Evolutionary conservation across 768 basidiomycete species (phyloP).

Genomic region (Dacryopinax spathularia): DNA sequence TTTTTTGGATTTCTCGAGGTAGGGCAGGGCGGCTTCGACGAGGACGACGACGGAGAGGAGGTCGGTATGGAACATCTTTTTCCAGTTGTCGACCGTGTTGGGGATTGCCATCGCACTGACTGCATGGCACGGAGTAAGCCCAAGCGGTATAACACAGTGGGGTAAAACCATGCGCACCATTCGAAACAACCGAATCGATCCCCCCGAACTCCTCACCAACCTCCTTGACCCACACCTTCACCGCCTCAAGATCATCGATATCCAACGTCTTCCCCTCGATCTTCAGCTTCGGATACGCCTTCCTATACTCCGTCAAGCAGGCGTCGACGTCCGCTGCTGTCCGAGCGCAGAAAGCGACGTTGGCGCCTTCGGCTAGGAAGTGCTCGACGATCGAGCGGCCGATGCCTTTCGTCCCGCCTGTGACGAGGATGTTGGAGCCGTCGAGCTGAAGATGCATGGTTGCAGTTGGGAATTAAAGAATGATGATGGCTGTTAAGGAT

Average conservation of each 20-base stretch:
- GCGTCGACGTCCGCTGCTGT: not conserved
- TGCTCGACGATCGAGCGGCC: conserved; percentile 2
- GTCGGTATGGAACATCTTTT: not conserved
- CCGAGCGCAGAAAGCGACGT: conserved; percentile 3
- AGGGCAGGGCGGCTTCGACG: not conserved
- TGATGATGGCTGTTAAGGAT: not conserved
- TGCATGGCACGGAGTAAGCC: not conserved
- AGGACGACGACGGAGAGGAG: not conserved
- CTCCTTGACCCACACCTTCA: not conserved
- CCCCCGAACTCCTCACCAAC: not conserved
- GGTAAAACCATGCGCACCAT: not conserved
- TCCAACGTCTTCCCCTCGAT: not conserved
- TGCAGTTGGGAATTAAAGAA: not conserved
- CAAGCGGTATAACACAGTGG: not conserved
- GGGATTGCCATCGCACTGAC: not conserved
- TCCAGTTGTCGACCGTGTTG: conserved; percentile 1
- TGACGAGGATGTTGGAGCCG: not conserved
- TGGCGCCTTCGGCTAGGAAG: conserved; percentile 1
- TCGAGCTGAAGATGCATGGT: not conserved
- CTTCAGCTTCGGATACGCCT: not conserved
- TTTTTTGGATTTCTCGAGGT: conserved; percentile 1
- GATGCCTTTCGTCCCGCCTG: conserved; percentile 3
- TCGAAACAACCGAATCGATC: not conserved
- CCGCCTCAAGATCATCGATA: not conserved
- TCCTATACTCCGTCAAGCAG: not conserved